These are phyloP conservation scores for Xylaria acuta DNA, from an alignment of 495 filamentous ascomycete species.

Conservation along the genomic window DNA sequence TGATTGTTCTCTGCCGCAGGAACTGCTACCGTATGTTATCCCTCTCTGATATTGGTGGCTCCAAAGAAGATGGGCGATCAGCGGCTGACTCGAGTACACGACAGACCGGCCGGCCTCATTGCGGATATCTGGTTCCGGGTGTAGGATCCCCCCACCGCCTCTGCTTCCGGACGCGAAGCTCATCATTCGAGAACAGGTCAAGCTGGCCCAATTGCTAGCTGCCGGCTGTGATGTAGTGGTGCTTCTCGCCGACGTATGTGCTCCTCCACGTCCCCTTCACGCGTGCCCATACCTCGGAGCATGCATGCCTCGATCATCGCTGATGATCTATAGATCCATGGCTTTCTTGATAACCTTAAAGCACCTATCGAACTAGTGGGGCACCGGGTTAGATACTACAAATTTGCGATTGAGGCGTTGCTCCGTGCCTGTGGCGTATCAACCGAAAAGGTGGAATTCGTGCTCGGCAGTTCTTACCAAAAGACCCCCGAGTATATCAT, in stretches of 20 bases:
- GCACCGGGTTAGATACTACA: constrained; percentile 75
- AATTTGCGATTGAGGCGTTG: constrained; percentile 66
- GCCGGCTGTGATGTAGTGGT: constrained; percentile 84
- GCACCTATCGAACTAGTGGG: constrained; percentile 88
- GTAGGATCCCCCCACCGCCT: background rate
- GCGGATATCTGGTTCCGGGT: constrained; percentile 82
- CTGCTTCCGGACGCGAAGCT: background rate
- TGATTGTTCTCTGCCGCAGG: constrained; percentile 44
- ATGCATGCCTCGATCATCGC: too few relatives aligned
- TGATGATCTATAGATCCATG: constrained; percentile 51
- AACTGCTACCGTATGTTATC: constrained; percentile 64
- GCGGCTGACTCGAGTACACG: constrained; percentile 10
- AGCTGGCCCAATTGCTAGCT: constrained; percentile 85
- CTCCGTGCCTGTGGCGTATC: constrained; percentile 74
- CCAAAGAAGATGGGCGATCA: background rate
- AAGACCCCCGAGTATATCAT: constrained; percentile 69
- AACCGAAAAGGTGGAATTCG: constrained; percentile 80
- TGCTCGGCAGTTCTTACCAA: constrained; percentile 88
- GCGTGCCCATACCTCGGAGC: background rate
- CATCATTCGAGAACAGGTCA: constrained; percentile 53
- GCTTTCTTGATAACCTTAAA: constrained; percentile 83
- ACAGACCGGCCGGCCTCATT: constrained; percentile 75
- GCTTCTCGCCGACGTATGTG: constrained; percentile 74
- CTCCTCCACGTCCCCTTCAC: background rate
- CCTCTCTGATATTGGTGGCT: too few relatives aligned